Base-by-base conservation (phyloP, 1,139 yeast genomes). In the Hyphopichia wangnamkhiaoensis region DNA sequence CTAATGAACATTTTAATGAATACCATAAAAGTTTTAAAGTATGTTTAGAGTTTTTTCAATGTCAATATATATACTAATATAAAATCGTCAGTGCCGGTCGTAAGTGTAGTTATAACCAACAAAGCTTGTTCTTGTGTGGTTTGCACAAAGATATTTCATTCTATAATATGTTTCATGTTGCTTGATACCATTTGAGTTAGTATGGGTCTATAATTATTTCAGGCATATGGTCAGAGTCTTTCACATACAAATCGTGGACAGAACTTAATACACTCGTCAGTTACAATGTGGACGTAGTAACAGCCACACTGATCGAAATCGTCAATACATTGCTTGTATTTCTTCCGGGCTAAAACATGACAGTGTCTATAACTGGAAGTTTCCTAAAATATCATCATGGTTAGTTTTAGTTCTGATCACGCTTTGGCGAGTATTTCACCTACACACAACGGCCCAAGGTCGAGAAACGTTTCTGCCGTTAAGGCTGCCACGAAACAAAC, bases 81-180 rank as follows among this genome's bases (percentile, higher is more conserved):
- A 7, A 21, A 21, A 7, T 7, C 10, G 7, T 10, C 24, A 21
- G 24, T 21, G 10, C 10, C 10, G 7, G 24, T 10, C 7, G 7
- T 7, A 21, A 21, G 10, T 21, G 9, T 21, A 21, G 10, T 21
- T 21, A 21, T 7, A 21, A 21, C 24, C 10, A 21, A 21, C 24
- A 7, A 21, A 21, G 10, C 10, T 21, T 7, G 24, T 21, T 7
- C 7, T 7, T 21, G 7, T 7, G 24, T 21, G 10, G 24, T 21
- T 10, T 21, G 30, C 9, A 27, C 30, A 27, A 5, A 27, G 4
- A 12, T 5, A 13, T 27, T 18, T 31, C 29, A 45, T 18, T 20
- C 44, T 23, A 23, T 37, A 45, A 25, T 15, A 37, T 2, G 49
- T 44, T 35, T 45, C 49, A 25, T 44, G 49, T 17, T 45, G 47